These are phyloP conservation scores for Podospora bellae-mahoneyi DNA, from an alignment of 495 filamentous ascomycete species.

Conservation along the genomic window DNA sequence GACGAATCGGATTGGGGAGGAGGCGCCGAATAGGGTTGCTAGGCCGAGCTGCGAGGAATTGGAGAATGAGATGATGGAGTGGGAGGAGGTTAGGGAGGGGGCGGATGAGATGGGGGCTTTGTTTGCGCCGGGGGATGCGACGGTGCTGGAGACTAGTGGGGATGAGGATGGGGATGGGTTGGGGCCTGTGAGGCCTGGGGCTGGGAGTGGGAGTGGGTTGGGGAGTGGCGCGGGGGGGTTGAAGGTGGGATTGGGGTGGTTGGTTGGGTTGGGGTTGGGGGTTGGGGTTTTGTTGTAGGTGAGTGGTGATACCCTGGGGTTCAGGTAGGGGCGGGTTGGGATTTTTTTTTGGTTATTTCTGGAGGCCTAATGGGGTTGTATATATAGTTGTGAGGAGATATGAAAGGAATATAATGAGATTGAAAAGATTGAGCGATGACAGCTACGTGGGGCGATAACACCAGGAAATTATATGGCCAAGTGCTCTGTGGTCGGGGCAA, in stretches of 20 bases:
- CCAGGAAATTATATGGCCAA: too few species aligned
- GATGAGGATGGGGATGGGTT: slow-evolving; percentile 27
- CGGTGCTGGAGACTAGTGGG: slow-evolving; percentile 31
- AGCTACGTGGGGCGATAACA: too few species aligned
- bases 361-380: background rate
- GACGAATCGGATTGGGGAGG: slow-evolving; percentile 56
- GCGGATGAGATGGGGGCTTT: slow-evolving; percentile 38
- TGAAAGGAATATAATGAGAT: background rate
- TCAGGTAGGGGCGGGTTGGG: background rate
- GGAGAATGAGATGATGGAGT: slow-evolving; percentile 42
- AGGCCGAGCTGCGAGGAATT: slow-evolving; percentile 47
- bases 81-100: slow-evolving; percentile 37
- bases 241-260: slow-evolving; percentile 16
- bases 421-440: background rate
- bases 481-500: background rate
- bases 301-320: slow-evolving; percentile 4
- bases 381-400: background rate
- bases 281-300: slow-evolving; percentile 20
- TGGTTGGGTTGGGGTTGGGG: slow-evolving; percentile 16
- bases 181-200: slow-evolving; percentile 28
- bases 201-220: slow-evolving; percentile 25
- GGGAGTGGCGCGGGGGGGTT: slow-evolving; percentile 31
- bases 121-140: slow-evolving; percentile 47
- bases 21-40: slow-evolving; percentile 28
- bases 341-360: background rate